Conservation (phyloP, 192 early-diverging fungal genomes). For the Dissophora ornata region DNA sequence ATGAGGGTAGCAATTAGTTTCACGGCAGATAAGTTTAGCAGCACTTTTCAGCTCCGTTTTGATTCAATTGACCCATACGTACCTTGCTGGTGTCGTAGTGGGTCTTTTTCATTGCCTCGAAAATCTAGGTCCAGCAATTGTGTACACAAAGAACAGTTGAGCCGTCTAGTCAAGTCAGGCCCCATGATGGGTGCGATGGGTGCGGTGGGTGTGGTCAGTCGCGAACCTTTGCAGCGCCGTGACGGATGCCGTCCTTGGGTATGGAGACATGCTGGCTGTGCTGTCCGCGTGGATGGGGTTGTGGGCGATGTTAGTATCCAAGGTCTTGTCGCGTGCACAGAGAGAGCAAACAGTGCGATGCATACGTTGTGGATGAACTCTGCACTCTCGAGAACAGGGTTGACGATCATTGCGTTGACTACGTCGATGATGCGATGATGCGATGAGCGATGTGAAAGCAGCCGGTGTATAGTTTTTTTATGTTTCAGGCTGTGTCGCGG, state of each 20-base stretch:
- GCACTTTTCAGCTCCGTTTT: too few relatives aligned
- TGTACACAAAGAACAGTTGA: too few relatives aligned
- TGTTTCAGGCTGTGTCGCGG: too few relatives aligned
- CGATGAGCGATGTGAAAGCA: too few relatives aligned
- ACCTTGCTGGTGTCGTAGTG: conserved; percentile 67
- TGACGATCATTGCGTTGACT: conserved; percentile 56
- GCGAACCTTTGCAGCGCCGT: conserved; percentile 61
- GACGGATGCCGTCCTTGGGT: conserved; percentile 58
- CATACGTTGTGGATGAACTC: conserved; percentile 63
- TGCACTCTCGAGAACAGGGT: conserved; percentile 66
- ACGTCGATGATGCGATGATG: too few relatives aligned
- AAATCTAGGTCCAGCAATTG: conserved; percentile 57
- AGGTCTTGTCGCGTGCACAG: too few relatives aligned
- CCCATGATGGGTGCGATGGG: too few relatives aligned
- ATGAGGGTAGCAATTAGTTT: too few relatives aligned
- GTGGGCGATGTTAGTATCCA: background rate
- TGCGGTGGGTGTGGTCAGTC: background rate
- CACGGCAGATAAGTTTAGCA: too few relatives aligned
- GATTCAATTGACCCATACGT: conserved; percentile 22
- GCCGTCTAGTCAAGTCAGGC: too few relatives aligned
- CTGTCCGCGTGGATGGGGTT: too few relatives aligned
- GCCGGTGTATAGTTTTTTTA: too few relatives aligned
- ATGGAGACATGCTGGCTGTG: conserved; percentile 73
- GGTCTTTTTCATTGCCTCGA: conserved; percentile 67
- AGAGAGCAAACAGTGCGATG: background rate